A percentile compares a stretch with the other conserved stretches of the same genome.
These are phyloP conservation scores for Penicillium corylophilum DNA, from an alignment of 2,329 filamentous ascomycete genomes.

Conservation along the genomic window DNA sequence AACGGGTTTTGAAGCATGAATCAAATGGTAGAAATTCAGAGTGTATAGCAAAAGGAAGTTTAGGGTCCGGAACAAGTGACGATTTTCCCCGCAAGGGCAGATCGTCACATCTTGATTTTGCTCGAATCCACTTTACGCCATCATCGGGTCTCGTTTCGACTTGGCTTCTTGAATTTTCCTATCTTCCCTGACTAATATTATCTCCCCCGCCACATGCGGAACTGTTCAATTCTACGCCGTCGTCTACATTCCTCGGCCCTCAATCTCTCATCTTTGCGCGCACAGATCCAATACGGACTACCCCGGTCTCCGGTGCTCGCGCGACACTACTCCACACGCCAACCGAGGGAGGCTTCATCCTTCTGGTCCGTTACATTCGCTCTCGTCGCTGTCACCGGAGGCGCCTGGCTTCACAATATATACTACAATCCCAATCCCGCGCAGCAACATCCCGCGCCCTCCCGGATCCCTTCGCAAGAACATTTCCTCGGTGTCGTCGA, in stretches of 20 bases:
- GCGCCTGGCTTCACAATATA: slow-evolving; percentile 35
- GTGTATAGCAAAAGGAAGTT: neutral
- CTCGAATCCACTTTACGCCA: slow-evolving; percentile 9
- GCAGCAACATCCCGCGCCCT: slow-evolving; percentile 8
- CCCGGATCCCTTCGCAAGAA: slow-evolving; percentile 16
- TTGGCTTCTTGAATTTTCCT: neutral
- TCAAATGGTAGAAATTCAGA: neutral
- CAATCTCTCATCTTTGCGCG: slow-evolving; percentile 16
- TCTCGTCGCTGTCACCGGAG: slow-evolving; percentile 34
- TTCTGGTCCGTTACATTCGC: slow-evolving; percentile 39
- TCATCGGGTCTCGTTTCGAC: neutral
- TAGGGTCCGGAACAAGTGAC: neutral
- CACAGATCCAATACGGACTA: slow-evolving; percentile 26
- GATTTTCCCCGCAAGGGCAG: slow-evolving; percentile 3
- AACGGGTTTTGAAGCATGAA: neutral
- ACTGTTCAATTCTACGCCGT: slow-evolving; percentile 29
- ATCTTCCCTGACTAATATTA: slow-evolving; percentile 4
- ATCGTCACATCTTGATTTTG: slow-evolving; percentile 6
- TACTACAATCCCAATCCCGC: slow-evolving; percentile 20
- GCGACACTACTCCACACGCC: slow-evolving; percentile 29
- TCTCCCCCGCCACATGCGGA: slow-evolving; percentile 35
- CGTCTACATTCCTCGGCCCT: slow-evolving; percentile 31
- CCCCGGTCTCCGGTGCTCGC: slow-evolving; percentile 23
- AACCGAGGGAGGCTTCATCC: slow-evolving; percentile 37
- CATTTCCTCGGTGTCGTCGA: slow-evolving; percentile 36